Evolutionary conservation across 106 monocot genomes (phyloP).

Genomic region (Allium sativum): DNA sequence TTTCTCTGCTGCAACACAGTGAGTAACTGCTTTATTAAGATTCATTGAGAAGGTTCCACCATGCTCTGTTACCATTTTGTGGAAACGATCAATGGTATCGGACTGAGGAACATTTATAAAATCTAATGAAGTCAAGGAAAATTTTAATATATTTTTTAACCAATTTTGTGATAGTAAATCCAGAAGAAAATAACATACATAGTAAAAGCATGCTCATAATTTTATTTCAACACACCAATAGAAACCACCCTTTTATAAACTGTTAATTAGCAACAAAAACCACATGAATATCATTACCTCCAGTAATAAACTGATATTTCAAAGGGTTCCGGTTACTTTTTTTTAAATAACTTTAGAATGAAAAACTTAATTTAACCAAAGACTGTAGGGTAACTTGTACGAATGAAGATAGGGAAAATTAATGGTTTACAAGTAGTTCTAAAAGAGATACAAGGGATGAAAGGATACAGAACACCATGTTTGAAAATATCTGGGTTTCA

Average conservation of each 20-base stretch:
- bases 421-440: not conserved
- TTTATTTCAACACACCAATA: too few species aligned
- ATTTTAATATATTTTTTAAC: conserved; percentile 1
- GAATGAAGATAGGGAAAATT: too few species aligned
- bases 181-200: too few species aligned
- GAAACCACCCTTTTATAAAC: too few species aligned
- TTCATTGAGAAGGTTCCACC: conserved; percentile 97
- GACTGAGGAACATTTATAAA: conserved; percentile 77
- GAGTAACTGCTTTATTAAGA: conserved; percentile 89
- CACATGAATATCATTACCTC: too few species aligned
- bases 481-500: conserved; percentile 58
- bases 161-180: not conserved
- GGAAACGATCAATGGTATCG: conserved; percentile 77
- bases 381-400: too few species aligned
- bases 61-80: conserved; percentile 86
- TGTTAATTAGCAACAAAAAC: too few species aligned
- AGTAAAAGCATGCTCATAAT: too few species aligned
- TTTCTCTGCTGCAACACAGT: conserved; percentile 86
- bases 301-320: too few species aligned
- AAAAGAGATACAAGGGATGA: not conserved
- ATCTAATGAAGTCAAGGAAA: conserved; percentile 53
- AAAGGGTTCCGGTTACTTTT: too few species aligned
- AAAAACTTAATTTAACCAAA: too few species aligned
- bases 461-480: conserved; percentile 98
- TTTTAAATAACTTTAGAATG: too few species aligned